Evolutionary conservation across 1,139 yeast genomes (phyloP), one percentile per base, ranked within the genome.

Genomic region (Scheffersomyces parashehatae): DNA sequence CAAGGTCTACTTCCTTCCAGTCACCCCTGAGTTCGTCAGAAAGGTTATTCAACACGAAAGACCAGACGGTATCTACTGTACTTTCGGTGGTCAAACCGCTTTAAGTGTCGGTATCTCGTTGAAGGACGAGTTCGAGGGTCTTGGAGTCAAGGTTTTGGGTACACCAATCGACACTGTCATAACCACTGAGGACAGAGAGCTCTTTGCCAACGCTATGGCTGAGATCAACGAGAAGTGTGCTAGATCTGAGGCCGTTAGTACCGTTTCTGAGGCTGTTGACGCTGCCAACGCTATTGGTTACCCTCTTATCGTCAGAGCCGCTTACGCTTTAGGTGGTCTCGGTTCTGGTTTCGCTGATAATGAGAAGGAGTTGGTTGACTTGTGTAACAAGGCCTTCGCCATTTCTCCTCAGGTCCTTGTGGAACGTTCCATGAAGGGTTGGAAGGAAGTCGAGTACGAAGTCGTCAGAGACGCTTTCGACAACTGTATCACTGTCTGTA

Each of bases 61-160:
- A 53, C 99, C 99, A 32, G 99, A 93, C 65, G 96, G 97, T 57
- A 91, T 93, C 57, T 93, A 89, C 72, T 87, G 89, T 67, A 93
- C 99, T 26, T 93, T 93, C 61, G 99, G 99, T 75, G 99, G 99
- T 60, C 99, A 93, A 76, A 93, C 99, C 38, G 99, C 97, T 40
- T 79, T 93, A 58, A 85, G 85, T 58, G 99, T 93, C 47, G 99
- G 99, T 80, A 90, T 93, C 54, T 82, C 85, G 55, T 82, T 93
- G 73, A 91, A 93, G 73, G 98, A 93, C 64, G 98, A 91, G 72
- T 93, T 93, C 60, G 97, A 83, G 64, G 68, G 81, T 12, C 79
- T 91, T 48, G 98, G 97, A 52, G 98, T 93, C 54, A 84, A 88
- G 70, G 99, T 93, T 39, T 79, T 93, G 55, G 99, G 99, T 78